Evolutionary conservation across 1,284 basidiomycete genomes (phyloP).

Genomic region (Ceratobasidium sp.): DNA sequence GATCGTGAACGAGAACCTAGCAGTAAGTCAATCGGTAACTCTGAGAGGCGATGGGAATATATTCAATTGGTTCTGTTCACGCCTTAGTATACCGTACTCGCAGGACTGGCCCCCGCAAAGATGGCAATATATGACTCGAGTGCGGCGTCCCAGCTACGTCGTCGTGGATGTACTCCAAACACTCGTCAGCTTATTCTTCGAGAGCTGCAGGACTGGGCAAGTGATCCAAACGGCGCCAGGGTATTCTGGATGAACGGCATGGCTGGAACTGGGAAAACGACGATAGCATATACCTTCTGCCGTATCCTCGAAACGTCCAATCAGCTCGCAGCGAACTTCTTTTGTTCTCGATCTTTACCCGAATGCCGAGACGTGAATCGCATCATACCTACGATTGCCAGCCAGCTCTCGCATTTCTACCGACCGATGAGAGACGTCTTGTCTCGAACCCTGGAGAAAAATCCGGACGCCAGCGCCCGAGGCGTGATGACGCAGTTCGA

Average conservation of each 20-base stretch:
- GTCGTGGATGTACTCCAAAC: conserved; percentile 13
- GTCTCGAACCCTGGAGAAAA: not conserved
- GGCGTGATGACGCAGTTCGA: conserved; percentile 23
- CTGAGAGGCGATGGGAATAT: not conserved
- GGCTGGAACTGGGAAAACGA: conserved; percentile 24
- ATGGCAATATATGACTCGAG: conserved; percentile 12
- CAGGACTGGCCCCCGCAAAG: not conserved
- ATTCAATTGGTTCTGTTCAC: too few relatives aligned
- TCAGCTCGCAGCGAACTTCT: conserved; percentile 30
- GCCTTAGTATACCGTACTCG: conserved; percentile 1
- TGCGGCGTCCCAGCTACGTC: not conserved
- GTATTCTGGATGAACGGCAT: conserved; percentile 31
- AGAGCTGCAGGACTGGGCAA: conserved; percentile 3
- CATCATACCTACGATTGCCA: conserved; percentile 24
- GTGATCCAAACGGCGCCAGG: not conserved
- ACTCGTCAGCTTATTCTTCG: conserved; percentile 8
- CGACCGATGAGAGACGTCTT: conserved; percentile 1
- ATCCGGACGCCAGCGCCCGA: conserved; percentile 7
- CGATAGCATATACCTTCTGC: conserved; percentile 33
- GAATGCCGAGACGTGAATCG: conserved; percentile 19
- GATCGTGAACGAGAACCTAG: not conserved
- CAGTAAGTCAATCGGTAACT: not conserved
- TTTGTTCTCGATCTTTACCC: conserved; percentile 16
- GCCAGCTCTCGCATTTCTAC: conserved; percentile 22
- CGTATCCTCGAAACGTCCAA: not conserved